Base-by-base conservation (phyloP, 768 basidiomycete genomes). In the Suillus tomentosus region DNA sequence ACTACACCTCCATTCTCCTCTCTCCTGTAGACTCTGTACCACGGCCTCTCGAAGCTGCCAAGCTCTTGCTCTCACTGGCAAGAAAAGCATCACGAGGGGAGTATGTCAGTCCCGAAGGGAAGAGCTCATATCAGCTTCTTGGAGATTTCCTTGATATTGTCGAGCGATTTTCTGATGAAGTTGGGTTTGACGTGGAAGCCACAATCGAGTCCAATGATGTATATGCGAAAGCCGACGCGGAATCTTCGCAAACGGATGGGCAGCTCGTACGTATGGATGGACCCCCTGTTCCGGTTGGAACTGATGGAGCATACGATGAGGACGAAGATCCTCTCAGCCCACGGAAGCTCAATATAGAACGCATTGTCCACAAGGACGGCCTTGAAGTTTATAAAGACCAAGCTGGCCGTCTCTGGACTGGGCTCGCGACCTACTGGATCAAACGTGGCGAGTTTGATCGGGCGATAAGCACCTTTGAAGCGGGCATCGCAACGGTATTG, bases 391-490 rank as follows among this genome's bases (percentile, higher is more conserved):
- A 98, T 77, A 95, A 94, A 73, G 97, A 99, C 74, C 97, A 99
- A 77, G 94, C 96, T 2, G 97, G 97, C 13, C 87, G 94, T 58
- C 77, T 99, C 36, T 99, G 96, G 96, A 91, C 94, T 6, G 97
- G 96, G 0, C 77, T 99, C 36, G 96, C 96, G 1, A 98, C 96
- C 0, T 99, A 96, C 73, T 99, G 96, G 96, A 96, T 96, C 76
- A 97, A 97, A 78, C 89, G 95, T 6, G 94, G 86, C 61, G 97
- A 99, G 73, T 98, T 99, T 72, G 95, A 95, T 66, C 84, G 92
- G 60, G 94, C 94, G 17, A 93, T 89, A 67, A 81, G 82, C 58
- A 94, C 91, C 0, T 99, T 99, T 73, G 97, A 99, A 76, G 77
- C 86, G 27, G 97, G 95, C 15, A 83, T 98, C 67, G 82, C 85